Base-by-base conservation (phyloP, 495 filamentous ascomycete genomes). In the Lophiotrema nucula region DNA sequence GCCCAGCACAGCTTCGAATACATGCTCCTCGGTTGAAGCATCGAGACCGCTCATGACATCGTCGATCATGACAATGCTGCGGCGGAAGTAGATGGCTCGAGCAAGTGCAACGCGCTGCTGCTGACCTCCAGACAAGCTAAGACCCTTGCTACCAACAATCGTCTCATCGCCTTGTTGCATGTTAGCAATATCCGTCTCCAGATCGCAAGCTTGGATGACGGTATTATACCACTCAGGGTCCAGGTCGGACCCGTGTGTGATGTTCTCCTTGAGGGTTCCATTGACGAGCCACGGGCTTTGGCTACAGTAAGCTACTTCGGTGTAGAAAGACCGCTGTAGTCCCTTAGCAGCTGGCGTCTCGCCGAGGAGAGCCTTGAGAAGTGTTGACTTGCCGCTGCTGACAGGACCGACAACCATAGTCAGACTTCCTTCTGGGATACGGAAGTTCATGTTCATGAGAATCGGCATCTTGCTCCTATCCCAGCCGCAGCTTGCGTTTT, bases 331-430 rank as follows among this genome's bases (percentile, higher is more conserved):
- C 65, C 76, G 67, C 74, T 57, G 77, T 48, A 58, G 70, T 1
- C 56, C 56, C 31, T 51, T 31, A 2, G 23, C 27, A 27, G 72
- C 64, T 19, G 74, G 73, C 1, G 80, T 68, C 58, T 88, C 83
- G 19, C 83, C 81, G 0, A 85, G 73, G 15, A 88, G 55, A 5
- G 77, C 76, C 42, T 79, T 79, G 21, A 88, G 66, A 11, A 88
- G 54, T 1, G 80, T 81, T 2, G 79, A 78, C 55, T 87, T 87
- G 4, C 84, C 84, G 42, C 75, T 81, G 4, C 82, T 82, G 5
- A 83, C 79, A 2, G 83, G 80, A 13, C 84, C 84, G 39, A 84
- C 70, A 13, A 87, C 60, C 61, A 83, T 76, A 2, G 75, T 79
- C 1, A 79, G 68, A n/a, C 73, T 72, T 0, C 72, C 67, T 26